Conservation (phyloP, 2,329 filamentous ascomycete species). For the Ceratocystis smalleyi region DNA sequence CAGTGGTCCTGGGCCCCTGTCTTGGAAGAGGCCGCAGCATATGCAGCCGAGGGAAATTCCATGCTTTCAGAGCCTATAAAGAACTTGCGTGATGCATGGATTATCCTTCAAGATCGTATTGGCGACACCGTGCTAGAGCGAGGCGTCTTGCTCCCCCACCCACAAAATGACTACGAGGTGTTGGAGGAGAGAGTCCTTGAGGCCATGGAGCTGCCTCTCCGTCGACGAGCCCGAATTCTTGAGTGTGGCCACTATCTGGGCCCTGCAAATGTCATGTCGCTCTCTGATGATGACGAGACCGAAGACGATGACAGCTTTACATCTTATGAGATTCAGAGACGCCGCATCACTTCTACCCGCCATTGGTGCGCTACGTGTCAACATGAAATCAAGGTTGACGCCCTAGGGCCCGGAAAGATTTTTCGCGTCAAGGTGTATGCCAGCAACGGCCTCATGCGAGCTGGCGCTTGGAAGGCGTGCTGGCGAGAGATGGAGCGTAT, state of each 20-base stretch:
- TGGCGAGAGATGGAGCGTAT: conserved; percentile 99
- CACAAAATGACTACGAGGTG: conserved; percentile 63
- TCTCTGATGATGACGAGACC: conserved; percentile 28
- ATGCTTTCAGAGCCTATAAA: conserved; percentile 29
- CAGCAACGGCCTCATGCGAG: conserved; percentile 83
- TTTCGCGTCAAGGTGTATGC: conserved; percentile 83
- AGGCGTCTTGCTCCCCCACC: conserved; percentile 61
- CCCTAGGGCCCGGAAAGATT: conserved; percentile 38
- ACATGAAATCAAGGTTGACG: conserved; percentile 39
- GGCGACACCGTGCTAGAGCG: conserved; percentile 58
- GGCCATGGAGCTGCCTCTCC: conserved; percentile 52
- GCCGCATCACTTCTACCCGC: conserved; percentile 12
- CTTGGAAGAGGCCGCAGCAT: conserved; percentile 26
- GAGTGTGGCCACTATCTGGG: conserved; percentile 65
- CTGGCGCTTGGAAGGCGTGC: conserved; percentile 80
- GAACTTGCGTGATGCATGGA: conserved; percentile 46
- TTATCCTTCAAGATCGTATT: conserved; percentile 51
- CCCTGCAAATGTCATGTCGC: conserved; percentile 35
- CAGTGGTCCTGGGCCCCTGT: conserved; percentile 48
- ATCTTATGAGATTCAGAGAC: conserved; percentile 17
- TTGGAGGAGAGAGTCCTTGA: conserved; percentile 65
- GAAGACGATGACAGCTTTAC: conserved; percentile 25
- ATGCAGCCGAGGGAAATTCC: conserved; percentile 21
- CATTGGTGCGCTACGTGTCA: conserved; percentile 44
- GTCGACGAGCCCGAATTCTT: conserved; percentile 49